These are phyloP conservation scores for Simmondsia chinensis DNA, from an alignment of 148 eudicot genomes.

Conservation along the genomic window DNA sequence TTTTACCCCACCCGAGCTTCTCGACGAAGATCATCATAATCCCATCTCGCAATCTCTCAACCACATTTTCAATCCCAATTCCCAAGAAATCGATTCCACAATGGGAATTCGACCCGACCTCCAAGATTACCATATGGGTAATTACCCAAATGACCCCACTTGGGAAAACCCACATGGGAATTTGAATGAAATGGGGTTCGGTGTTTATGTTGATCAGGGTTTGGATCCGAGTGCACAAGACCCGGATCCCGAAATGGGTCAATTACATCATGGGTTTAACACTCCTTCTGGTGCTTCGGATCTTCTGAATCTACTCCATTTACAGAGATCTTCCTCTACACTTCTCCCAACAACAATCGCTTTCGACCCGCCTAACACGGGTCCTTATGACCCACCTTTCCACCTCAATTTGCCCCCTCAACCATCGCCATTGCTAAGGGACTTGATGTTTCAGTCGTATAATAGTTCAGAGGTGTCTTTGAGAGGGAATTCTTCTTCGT, in stretches of 20 bases:
- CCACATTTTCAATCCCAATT: too few species aligned
- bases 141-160: not conserved
- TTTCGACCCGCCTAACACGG: conserved; percentile 14
- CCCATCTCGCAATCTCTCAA: not conserved
- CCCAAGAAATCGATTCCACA: conserved; percentile 9
- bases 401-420: conserved; percentile 50
- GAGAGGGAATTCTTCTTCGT: conserved; percentile 10
- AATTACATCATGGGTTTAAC: conserved; percentile 7
- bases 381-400: conserved; percentile 46
- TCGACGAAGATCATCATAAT: conserved; percentile 6
- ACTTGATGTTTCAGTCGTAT: conserved; percentile 42
- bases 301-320: conserved; percentile 40
- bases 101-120: conserved; percentile 19
- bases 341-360: conserved; percentile 29
- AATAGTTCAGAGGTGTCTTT: conserved; percentile 3
- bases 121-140: conserved; percentile 9
- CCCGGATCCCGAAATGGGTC: conserved; percentile 14
- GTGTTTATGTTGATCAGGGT: too few species aligned
- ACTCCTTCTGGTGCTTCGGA: conserved; percentile 27
- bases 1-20: conserved; percentile 28
- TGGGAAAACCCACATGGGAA: conserved; percentile 18
- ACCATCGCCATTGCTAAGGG: conserved; percentile 45
- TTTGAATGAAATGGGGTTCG: too few species aligned
- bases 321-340: conserved; percentile 27
- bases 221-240: conserved; percentile 13